Percentiles rank a stretch among this genome's conserved stretches.
Conservation (phyloP, 1,139 yeast genomes). For the Candida pseudocylindracea region DNA sequence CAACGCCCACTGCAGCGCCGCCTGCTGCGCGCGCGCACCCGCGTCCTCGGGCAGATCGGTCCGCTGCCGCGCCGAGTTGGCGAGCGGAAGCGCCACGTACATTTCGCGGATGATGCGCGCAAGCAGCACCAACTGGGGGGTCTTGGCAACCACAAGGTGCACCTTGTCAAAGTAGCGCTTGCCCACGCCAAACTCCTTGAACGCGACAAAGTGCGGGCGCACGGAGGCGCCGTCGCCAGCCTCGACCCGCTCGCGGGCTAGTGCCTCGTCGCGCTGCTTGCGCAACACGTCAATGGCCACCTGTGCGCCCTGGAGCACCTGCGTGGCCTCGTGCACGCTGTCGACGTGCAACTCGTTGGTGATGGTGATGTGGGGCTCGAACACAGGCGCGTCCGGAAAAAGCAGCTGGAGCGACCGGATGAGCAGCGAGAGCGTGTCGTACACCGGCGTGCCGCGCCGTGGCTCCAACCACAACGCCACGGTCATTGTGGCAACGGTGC, state of each 20-base stretch:
- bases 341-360: constrained; percentile 33
- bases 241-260: no score
- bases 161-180: constrained; percentile 19
- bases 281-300: constrained; percentile 17
- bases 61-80: constrained; percentile 3
- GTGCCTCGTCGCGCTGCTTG: constrained; percentile 13
- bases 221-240: neutral
- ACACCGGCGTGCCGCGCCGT: no score
- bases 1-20: constrained; percentile 29
- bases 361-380: constrained; percentile 64
- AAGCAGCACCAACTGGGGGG: constrained; percentile 37
- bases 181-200: neutral
- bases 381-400: constrained; percentile 4
- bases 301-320: constrained; percentile 18
- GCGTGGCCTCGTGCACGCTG: constrained; percentile 17
- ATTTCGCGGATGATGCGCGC: constrained; percentile 52
- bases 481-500: no score
- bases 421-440: no score
- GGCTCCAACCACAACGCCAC: no score
- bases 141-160: constrained; percentile 29
- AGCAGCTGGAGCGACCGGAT: no score
- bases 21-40: constrained; percentile 1
- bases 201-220: neutral
- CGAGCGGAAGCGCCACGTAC: constrained; percentile 26
- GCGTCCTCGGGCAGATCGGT: constrained; percentile 8